Conservation (phyloP, 148 eudicot species). For the Persicaria tinctoria region DNA sequence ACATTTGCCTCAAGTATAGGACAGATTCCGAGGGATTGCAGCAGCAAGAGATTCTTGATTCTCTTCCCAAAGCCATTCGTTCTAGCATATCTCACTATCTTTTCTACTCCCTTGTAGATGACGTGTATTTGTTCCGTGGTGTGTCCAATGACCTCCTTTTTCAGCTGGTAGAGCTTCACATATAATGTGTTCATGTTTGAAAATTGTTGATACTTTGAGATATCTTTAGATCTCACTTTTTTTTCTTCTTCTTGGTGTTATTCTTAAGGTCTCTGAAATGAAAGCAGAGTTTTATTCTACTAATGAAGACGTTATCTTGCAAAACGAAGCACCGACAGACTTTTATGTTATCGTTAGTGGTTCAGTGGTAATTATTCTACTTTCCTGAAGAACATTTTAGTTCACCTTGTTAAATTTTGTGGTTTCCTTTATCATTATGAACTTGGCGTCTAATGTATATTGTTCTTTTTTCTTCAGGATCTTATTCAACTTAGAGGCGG, state of each 20-base stretch:
- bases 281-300: slow-evolving; percentile 78
- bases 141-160: slow-evolving; percentile 82
- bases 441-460: not conserved
- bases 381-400: not conserved
- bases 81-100: slow-evolving; percentile 78
- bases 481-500: slow-evolving; percentile 7
- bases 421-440: not conserved
- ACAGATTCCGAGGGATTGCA: slow-evolving; percentile 77
- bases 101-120: slow-evolving; percentile 63
- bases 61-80: slow-evolving; percentile 79
- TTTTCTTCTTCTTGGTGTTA: not conserved
- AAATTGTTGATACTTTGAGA: not conserved
- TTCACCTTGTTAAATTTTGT: not conserved
- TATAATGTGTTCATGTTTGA: not conserved
- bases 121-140: slow-evolving; percentile 65
- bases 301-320: slow-evolving; percentile 59
- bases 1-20: slow-evolving; percentile 64
- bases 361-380: slow-evolving; percentile 38
- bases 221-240: not conserved
- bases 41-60: slow-evolving; percentile 76
- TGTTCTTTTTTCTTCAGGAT: slow-evolving; percentile 4
- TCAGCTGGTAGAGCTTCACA: slow-evolving; percentile 54
- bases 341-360: slow-evolving; percentile 77
- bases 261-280: slow-evolving; percentile 78
- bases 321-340: slow-evolving; percentile 83